These are phyloP conservation scores for Phanerochaete carnosa DNA, from an alignment of 768 basidiomycete genomes.

Conservation along the genomic window DNA sequence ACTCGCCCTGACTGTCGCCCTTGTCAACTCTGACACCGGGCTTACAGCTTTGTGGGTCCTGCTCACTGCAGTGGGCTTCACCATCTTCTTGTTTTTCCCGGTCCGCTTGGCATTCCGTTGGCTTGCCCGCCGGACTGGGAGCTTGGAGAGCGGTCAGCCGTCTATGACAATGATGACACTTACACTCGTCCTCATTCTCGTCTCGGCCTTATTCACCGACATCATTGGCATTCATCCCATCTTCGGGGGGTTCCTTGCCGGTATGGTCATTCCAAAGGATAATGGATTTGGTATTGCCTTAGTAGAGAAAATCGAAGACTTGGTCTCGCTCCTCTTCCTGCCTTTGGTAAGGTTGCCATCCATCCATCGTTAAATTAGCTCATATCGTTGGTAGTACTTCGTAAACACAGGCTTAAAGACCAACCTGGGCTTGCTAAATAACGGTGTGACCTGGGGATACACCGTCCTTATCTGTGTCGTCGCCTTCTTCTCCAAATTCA, in stretches of 20 bases:
- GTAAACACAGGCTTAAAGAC: conserved; percentile 76
- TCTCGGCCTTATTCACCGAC: conserved; percentile 81
- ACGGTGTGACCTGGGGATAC: conserved; percentile 80
- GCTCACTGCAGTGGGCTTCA: conserved; percentile 62
- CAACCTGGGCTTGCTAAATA: conserved; percentile 73
- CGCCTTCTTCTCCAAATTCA: conserved; percentile 79
- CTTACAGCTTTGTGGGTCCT: conserved; percentile 79
- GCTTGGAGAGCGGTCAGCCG: conserved; percentile 69
- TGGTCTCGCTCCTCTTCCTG: conserved; percentile 72
- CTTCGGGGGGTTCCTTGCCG: conserved; percentile 78
- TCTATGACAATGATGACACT: conserved; percentile 76
- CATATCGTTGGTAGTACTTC: conserved; percentile 57
- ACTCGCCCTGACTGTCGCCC: conserved; percentile 77
- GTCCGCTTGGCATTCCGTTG: conserved; percentile 62
- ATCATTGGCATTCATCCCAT: conserved; percentile 78
- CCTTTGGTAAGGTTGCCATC: conserved; percentile 54
- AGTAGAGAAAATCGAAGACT: conserved; percentile 84
- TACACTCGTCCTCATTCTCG: conserved; percentile 69
- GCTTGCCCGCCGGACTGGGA: conserved; percentile 65
- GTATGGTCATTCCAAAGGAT: conserved; percentile 78
- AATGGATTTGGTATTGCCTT: conserved; percentile 78
- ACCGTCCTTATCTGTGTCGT: conserved; percentile 68
- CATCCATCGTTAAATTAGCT: not conserved
- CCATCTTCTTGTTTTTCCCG: conserved; percentile 63
- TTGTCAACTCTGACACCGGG: conserved; percentile 75